Conservation (phyloP, 805 yeast genomes). For the Nakazawaea ambrosiae region DNA sequence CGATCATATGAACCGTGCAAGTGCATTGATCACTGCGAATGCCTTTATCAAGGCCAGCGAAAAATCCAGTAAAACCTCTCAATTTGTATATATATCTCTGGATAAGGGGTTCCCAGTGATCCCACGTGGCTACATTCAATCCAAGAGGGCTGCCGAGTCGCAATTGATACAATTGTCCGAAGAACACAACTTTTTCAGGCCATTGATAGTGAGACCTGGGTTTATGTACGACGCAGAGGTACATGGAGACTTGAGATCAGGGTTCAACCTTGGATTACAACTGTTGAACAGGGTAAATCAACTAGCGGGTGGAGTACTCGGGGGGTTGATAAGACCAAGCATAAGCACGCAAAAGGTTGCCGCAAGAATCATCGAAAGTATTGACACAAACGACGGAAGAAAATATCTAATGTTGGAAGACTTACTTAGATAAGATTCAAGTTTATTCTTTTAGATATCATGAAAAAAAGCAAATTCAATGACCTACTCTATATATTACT, state of each 20-base stretch:
- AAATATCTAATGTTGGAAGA: constrained; percentile 56
- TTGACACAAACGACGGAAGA: constrained; percentile 34
- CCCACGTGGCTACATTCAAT: constrained; percentile 63
- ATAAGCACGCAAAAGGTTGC: constrained; percentile 69
- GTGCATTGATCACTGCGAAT: constrained; percentile 60
- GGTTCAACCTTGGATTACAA: constrained; percentile 35
- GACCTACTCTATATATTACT: constrained; percentile 2
- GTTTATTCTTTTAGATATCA: too few species aligned
- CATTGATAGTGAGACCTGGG: constrained; percentile 73
- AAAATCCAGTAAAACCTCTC: constrained; percentile 11
- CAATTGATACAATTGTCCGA: constrained; percentile 38
- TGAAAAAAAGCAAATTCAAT: background rate
- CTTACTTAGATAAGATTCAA: constrained; percentile 16
- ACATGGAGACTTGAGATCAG: constrained; percentile 28
- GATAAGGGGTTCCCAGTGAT: constrained; percentile 62
- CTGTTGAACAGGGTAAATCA: constrained; percentile 36
- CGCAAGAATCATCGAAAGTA: constrained; percentile 35
- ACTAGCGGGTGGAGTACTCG: constrained; percentile 35
- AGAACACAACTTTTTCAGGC: constrained; percentile 24
- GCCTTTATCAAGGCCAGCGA: constrained; percentile 25
- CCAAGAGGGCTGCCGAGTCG: constrained; percentile 73
- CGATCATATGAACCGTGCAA: constrained; percentile 59
- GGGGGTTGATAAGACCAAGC: constrained; percentile 50
- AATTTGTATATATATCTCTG: constrained; percentile 75
- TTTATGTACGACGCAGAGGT: constrained; percentile 61